A percentile compares a stretch with the other conserved stretches of the same genome.
phyloP scores from a whole-genome alignment of 495 filamentous ascomycete genomes.

The Copromyces sp. region DNA sequence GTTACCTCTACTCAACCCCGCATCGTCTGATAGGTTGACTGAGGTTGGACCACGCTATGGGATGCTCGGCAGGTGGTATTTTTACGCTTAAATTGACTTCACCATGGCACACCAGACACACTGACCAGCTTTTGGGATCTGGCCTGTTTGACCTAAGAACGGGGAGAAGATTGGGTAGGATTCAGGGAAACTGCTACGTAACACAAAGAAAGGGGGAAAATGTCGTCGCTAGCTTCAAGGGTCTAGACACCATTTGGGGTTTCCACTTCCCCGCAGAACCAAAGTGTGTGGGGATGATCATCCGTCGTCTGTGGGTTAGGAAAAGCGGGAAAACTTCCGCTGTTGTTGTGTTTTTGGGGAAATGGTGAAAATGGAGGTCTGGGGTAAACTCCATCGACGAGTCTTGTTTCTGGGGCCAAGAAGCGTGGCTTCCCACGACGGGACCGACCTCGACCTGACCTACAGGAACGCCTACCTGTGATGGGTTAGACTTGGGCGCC shows the following conservation, averaged over 20 bases:
- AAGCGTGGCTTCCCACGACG: background rate
- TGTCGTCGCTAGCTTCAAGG: background rate
- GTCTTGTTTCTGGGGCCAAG: background rate
- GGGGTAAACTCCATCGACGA: background rate
- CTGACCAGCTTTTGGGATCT: too few relatives aligned
- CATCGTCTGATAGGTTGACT: background rate
- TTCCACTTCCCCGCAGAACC: background rate
- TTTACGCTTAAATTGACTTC: background rate
- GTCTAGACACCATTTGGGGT: background rate
- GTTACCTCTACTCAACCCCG: background rate
- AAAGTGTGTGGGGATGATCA: background rate
- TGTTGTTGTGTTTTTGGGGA: background rate
- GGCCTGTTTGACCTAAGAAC: too few relatives aligned
- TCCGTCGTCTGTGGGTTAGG: background rate
- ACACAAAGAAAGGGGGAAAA: background rate
- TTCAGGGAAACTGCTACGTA: background rate
- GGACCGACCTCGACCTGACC: background rate
- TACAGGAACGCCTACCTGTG: background rate
- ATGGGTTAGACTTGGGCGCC: background rate
- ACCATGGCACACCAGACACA: too few relatives aligned
- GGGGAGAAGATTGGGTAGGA: background rate
- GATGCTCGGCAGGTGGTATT: background rate
- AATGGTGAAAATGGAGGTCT: background rate
- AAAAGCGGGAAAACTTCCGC: background rate
- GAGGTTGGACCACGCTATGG: background rate